Percentiles rank a stretch among this genome's conserved stretches.
These are phyloP conservation scores for Solanum arcanum DNA, from an alignment of 257 asterid genomes.

Conservation along the genomic window DNA sequence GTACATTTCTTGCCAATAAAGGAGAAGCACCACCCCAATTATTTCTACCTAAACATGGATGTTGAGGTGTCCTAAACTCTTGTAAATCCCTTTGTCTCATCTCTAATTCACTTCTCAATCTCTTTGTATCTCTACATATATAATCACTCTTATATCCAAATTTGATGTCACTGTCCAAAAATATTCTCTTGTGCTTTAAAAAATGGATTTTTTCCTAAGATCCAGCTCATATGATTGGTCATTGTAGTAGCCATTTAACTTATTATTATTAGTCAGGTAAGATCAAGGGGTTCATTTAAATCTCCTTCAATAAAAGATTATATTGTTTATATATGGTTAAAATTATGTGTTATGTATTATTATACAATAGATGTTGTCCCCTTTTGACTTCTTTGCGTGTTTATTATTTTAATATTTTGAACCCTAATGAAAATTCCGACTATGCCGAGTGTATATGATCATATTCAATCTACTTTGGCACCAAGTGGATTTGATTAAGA, in stretches of 20 bases:
- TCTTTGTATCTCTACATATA: background rate
- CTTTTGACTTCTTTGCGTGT: background rate
- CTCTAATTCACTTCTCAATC: background rate
- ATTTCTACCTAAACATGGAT: slow-evolving; percentile 47
- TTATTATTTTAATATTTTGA: background rate
- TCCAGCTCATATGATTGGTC: background rate
- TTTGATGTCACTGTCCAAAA: background rate
- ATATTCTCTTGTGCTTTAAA: background rate
- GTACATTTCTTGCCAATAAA: slow-evolving; percentile 49
- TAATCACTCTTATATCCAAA: background rate
- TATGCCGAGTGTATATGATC: background rate
- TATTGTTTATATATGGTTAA: rapidly evolving
- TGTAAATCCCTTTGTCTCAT: slow-evolving; percentile 27
- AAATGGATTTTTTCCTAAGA: background rate
- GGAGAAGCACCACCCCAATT: slow-evolving; percentile 87
- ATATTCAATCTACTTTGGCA: background rate
- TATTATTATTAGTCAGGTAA: background rate
- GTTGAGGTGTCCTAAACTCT: slow-evolving; percentile 69
- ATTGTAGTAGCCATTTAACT: background rate
- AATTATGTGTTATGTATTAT: background rate
- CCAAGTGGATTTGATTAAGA: background rate
- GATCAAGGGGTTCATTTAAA: background rate
- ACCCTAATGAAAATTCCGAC: background rate
- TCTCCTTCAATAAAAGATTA: rapidly evolving
- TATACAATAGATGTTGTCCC: background rate